phyloP scores from a whole-genome alignment of 805 yeast genomes.

The Millerozyma miso region DNA sequence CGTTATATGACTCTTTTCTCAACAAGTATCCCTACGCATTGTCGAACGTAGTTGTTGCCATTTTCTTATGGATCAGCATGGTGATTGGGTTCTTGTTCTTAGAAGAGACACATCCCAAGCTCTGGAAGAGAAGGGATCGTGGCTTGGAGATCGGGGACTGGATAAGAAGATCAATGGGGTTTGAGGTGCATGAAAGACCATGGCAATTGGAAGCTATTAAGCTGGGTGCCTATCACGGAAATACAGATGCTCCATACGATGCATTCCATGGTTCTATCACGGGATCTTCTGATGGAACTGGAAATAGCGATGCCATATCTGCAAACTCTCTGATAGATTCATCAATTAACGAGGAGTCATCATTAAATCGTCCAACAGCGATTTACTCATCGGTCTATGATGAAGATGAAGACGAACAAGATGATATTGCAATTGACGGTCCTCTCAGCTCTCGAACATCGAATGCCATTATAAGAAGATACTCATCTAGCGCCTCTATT shows the following conservation, averaged over 20 bases:
- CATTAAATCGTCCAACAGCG: conserved; percentile 3
- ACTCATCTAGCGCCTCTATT: conserved; percentile 8
- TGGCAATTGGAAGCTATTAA: conserved; percentile 16
- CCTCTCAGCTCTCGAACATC: conserved; percentile 16
- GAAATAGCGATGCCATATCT: conserved; percentile 3
- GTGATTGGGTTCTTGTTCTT: conserved; percentile 30
- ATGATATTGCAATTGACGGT: conserved; percentile 6
- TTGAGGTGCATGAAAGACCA: conserved; percentile 22
- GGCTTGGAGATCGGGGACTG: conserved; percentile 38
- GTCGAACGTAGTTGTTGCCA: conserved; percentile 32
- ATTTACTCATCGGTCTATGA: neutral
- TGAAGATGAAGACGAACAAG: conserved; percentile 8
- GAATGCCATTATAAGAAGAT: conserved; percentile 16
- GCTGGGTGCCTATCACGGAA: neutral
- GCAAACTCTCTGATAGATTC: neutral
- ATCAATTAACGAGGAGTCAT: neutral
- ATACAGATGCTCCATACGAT: neutral
- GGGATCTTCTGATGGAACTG: neutral
- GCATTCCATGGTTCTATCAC: neutral
- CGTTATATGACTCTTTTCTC: conserved; percentile 23
- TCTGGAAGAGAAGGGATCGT: conserved; percentile 19
- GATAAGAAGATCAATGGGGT: conserved; percentile 22
- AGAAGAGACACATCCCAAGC: conserved; percentile 32
- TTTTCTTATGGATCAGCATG: conserved; percentile 21
- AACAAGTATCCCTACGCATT: conserved; percentile 34